Percentiles rank a stretch among this genome's conserved stretches.
Conservation (phyloP, 306 rosid species). For the Inga laurina region DNA sequence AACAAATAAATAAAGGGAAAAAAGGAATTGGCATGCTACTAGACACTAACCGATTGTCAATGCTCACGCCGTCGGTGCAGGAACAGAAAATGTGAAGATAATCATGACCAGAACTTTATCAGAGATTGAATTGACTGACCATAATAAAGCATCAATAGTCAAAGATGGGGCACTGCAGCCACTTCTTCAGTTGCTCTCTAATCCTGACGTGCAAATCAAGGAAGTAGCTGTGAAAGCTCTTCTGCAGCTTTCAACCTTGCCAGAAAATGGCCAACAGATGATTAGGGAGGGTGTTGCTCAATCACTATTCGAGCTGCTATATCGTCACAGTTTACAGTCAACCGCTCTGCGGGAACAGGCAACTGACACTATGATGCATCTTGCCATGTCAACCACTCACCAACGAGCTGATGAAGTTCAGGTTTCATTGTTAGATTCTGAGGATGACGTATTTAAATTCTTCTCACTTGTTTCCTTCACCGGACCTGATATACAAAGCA, state of each 20-base stretch:
- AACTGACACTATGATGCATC: conserved; percentile 58
- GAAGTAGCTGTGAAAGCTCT: conserved; percentile 53
- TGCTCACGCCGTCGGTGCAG: conserved; percentile 37
- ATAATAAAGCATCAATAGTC: conserved; percentile 48
- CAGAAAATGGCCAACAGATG: conserved; percentile 61
- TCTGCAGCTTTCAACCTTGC: conserved; percentile 53
- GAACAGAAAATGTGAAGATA: conserved; percentile 43
- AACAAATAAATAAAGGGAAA: background rate
- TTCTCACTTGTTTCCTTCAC: conserved; percentile 60
- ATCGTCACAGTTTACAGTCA: conserved; percentile 47
- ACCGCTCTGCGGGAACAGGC: conserved; percentile 53
- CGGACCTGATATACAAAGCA: conserved; percentile 52
- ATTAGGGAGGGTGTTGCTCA: conserved; percentile 52
- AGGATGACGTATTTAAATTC: conserved; percentile 57
- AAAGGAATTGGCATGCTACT: conserved; percentile 8
- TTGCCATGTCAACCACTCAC: conserved; percentile 51
- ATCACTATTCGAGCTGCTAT: conserved; percentile 58
- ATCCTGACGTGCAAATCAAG: conserved; percentile 46
- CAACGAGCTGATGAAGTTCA: conserved; percentile 42
- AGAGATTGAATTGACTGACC: conserved; percentile 57
- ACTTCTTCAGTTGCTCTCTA: conserved; percentile 56
- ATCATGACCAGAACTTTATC: conserved; percentile 58
- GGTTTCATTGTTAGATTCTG: conserved; percentile 51
- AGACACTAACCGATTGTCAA: conserved; percentile 5
- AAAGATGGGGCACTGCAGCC: conserved; percentile 56